These are phyloP conservation scores for Euclidium syriacum DNA, from an alignment of 345 rosid species.

Conservation along the genomic window DNA sequence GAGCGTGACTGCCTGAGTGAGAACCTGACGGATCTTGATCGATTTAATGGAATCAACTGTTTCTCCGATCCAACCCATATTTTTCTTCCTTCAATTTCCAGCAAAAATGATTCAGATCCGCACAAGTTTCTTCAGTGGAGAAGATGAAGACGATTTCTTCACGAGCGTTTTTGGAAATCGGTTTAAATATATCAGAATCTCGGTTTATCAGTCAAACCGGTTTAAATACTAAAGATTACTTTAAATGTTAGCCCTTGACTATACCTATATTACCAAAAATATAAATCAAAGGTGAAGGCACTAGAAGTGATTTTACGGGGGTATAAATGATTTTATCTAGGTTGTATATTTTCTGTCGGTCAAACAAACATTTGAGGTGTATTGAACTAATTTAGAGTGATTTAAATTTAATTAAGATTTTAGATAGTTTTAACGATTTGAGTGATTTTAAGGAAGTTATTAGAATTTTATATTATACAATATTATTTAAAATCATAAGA, in stretches of 20 bases:
- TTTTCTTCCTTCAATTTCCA: neutral
- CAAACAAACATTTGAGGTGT: too few species aligned
- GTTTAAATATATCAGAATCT: constrained; percentile 8
- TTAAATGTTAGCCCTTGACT: constrained; percentile 7
- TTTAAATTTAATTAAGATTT: too few species aligned
- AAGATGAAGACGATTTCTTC: neutral
- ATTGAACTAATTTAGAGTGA: too few species aligned
- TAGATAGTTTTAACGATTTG: too few species aligned
- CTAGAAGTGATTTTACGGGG: too few species aligned
- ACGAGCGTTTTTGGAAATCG: constrained; percentile 4
- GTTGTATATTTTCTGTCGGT: too few species aligned
- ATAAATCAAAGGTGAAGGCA: too few species aligned
- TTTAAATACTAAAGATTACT: neutral
- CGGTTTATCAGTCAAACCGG: constrained; percentile 23
- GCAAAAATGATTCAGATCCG: constrained; percentile 1
- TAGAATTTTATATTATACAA: too few species aligned
- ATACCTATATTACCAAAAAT: neutral
- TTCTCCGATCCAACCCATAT: constrained; percentile 81
- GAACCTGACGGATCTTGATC: constrained; percentile 79
- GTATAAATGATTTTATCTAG: too few species aligned
- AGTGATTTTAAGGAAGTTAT: too few species aligned
- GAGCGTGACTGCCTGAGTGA: constrained; percentile 72
- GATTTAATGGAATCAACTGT: constrained; percentile 70
- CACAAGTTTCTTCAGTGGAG: constrained; percentile 7
- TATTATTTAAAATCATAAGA: too few species aligned